Evolutionary conservation across 306 rosid genomes (phyloP).

Genomic region (Medicago truncatula): DNA sequence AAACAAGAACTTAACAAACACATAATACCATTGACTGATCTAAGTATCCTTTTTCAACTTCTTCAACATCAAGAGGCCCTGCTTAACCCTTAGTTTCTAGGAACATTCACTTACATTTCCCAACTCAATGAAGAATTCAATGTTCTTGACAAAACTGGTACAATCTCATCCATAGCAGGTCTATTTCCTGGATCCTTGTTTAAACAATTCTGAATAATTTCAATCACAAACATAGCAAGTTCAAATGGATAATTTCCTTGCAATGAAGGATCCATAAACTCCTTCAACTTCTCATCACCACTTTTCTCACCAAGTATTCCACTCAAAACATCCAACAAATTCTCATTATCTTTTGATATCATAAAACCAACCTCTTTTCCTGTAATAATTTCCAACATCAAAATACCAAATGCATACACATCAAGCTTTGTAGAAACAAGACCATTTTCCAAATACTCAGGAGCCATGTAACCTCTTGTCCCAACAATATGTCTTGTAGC

Average conservation of each 20-base stretch:
- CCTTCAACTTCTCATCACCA: conserved; percentile 53
- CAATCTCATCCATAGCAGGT: conserved; percentile 76
- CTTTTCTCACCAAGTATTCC: conserved; percentile 42
- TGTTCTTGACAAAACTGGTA: conserved; percentile 58
- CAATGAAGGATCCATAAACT: conserved; percentile 65
- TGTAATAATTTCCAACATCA: conserved; percentile 69
- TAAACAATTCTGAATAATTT: conserved; percentile 56
- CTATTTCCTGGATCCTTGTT: conserved; percentile 65
- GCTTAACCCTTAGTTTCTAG: conserved; percentile 9
- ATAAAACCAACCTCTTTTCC: conserved; percentile 73
- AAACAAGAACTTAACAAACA: not conserved
- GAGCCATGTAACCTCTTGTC: conserved; percentile 90
- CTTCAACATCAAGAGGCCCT: not conserved
- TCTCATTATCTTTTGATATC: conserved; percentile 46
- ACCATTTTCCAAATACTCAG: conserved; percentile 89
- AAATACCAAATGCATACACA: conserved; percentile 81
- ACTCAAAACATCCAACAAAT: conserved; percentile 47
- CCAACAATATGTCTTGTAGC: conserved; percentile 85
- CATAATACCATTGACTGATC: not conserved
- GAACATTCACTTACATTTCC: conserved; percentile 57
- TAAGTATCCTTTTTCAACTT: conserved; percentile 1
- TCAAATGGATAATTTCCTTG: conserved; percentile 62
- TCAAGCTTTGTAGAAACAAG: conserved; percentile 78
- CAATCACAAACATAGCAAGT: conserved; percentile 58
- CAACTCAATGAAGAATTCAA: conserved; percentile 67